Conservation (phyloP, 176 grass and related monocot genomes). For the Alloteropsis semialata region DNA sequence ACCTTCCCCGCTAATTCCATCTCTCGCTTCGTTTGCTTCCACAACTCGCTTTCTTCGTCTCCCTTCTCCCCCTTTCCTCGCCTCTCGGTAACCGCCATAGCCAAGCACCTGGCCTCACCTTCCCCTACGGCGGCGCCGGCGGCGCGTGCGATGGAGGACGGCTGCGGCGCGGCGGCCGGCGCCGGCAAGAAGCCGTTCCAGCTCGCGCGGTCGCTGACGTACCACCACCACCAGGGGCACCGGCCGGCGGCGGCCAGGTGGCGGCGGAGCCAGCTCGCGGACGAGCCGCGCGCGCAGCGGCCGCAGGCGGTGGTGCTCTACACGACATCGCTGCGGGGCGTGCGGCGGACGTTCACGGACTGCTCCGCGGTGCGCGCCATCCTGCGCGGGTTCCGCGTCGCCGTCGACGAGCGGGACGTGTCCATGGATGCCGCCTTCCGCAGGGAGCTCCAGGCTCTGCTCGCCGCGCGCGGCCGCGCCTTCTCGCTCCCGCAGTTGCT, state of each 20-base stretch:
- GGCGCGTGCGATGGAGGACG: conserved; percentile 40
- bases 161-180: conserved; percentile 25
- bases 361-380: conserved; percentile 76
- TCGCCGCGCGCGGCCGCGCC: conserved; percentile 40
- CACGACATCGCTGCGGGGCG: conserved; percentile 81
- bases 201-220: conserved; percentile 70
- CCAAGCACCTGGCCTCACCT: conserved; percentile 26
- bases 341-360: conserved; percentile 84
- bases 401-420: conserved; percentile 85
- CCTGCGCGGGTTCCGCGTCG: conserved; percentile 73
- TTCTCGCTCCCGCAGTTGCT: conserved; percentile 85
- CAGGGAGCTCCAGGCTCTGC: conserved; percentile 67
- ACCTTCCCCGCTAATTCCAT: conserved; percentile 21
- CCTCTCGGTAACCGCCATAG: conserved; percentile 35
- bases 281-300: conserved; percentile 46
- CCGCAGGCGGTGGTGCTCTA: conserved; percentile 83
- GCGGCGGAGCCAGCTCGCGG: conserved; percentile 33
- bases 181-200: conserved; percentile 60
- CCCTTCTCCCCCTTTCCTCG: conserved; percentile 16
- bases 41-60: conserved; percentile 28
- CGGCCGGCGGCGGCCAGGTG: conserved; percentile 28
- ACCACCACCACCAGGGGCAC: conserved; percentile 62
- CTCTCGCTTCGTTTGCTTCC: conserved; percentile 35
- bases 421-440: conserved; percentile 88
- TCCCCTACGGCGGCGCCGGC: conserved; percentile 11